Conservation (phyloP, 2,329 filamentous ascomycete genomes). For the Ceratocystis harringtonii region DNA sequence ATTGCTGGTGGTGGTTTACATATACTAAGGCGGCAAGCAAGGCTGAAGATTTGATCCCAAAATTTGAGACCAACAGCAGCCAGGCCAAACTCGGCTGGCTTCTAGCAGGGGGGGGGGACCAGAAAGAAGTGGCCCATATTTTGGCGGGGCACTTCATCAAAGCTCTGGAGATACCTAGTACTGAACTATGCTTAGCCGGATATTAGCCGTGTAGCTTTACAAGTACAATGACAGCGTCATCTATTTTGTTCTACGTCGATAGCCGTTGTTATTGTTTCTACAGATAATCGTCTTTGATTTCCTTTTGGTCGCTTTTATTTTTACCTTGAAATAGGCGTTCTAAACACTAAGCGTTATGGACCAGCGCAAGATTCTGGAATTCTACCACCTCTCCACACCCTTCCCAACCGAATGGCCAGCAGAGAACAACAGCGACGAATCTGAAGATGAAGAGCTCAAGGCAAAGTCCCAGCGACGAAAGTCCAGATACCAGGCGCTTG, state of each 20-base stretch:
- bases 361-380: slow-evolving; percentile 65
- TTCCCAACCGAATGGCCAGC: slow-evolving; percentile 77
- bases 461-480: slow-evolving; percentile 44
- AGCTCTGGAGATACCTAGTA: not conserved
- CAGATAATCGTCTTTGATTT: not conserved
- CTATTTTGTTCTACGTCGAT: not conserved
- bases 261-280: not conserved
- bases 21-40: not conserved
- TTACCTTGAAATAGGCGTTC: not conserved
- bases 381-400: slow-evolving; percentile 70
- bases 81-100: slow-evolving; percentile 2
- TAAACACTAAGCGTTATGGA: slow-evolving; percentile 34
- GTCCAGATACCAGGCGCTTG: slow-evolving; percentile 73
- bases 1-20: not conserved
- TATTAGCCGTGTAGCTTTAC: slow-evolving; percentile 1
- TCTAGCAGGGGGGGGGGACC: not conserved
- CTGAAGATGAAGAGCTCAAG: slow-evolving; percentile 40
- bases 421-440: slow-evolving; percentile 57
- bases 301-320: not conserved
- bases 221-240: slow-evolving; percentile 4
- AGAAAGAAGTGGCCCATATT: not conserved
- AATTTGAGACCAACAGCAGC: slow-evolving; percentile 1
- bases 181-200: not conserved
- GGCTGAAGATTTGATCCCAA: slow-evolving; percentile 13
- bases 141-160: slow-evolving; percentile 5